Base-by-base conservation (phyloP, 345 rosid genomes). In the Clarkia xantiana region DNA sequence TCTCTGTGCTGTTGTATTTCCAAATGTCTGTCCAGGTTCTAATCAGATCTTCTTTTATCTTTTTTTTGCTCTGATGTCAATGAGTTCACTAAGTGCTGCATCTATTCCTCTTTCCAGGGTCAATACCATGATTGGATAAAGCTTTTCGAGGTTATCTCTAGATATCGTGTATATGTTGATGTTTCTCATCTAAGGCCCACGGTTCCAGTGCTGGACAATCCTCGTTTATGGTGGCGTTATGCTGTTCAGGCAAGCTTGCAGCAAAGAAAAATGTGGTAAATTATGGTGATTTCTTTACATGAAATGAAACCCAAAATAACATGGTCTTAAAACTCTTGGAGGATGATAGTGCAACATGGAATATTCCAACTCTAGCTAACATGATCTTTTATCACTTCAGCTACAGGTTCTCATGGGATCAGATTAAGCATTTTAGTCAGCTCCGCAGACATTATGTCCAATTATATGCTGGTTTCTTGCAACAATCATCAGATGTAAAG, bases 71-170 rank as follows among this genome's bases (percentile, higher is more conserved):
- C 23, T 12, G 4, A 40, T 18, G 13, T 44, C 15, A 38, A 42
- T 42, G 57, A 39, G 14, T n/a, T 49, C 41, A 18, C 15, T 16
- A 6, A 58, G 29, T 17, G 44, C 25, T 53, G 47, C 56, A 49
- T 57, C 40, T 3, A 52, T 56, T 57, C 45, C 42, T 67, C 62
- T 54, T 63, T 40, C 46, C 80, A 91, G 98, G 86, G 69, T 17
- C 98, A 91, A 67, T 91, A 91, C 72, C 83, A 80, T 70, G 98
- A 91, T 71, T 86, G 94, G 90, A 81, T 91, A 71, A 91, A 80
- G 72, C 76, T 91, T 56, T 64, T 86, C 48, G 98, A 91, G 70
- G 94, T 76, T 65, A 65, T 91, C 66, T 84, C 96, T 17, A 86
- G 84, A 69, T 80, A 86, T 74, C 80, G 71, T 81, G 75, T 68